Evolutionary conservation across 2,329 filamentous ascomycete genomes (phyloP), one percentile per base, ranked within the genome.

Genomic region (Cladosporium sp.): DNA sequence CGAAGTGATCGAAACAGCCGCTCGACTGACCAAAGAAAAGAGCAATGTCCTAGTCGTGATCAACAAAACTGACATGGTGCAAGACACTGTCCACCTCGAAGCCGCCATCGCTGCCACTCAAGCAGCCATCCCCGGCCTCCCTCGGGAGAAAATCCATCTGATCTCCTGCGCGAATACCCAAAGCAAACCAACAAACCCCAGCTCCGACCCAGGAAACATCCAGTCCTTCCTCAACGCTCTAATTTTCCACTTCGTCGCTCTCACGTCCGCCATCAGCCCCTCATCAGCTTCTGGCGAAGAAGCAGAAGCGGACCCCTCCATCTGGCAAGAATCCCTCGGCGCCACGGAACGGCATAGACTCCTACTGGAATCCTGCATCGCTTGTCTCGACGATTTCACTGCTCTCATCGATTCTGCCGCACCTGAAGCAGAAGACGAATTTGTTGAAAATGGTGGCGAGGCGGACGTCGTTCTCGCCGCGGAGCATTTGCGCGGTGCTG

Each of bases 271-370:
- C 6, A 58, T 77, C 5, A 68, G 73, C 20, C 71, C 74, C 37
- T 64, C 65, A 52, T 24, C 34, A n/a, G 5, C 0, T 37, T 49
- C 61, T 34, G 66, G 71, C 4, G 67, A 69, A 34, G 67, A 69
- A 34, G 66, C 70, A 53, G 65, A 65, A 19, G 70, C 72, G 58
- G 77, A 93, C 68, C 82, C 85, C 10, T 81, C 81, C 3, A 84
- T 90, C 61, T 86, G 90, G 78, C 84, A 91, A 74, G 90, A 96
- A 67, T 87, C 94, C 4, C 82, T 97, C 3, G 92, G 92, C 57
- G 92, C 96, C 36, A 96, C 90, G 17, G 90, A 93, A 73, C 87
- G 94, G 58, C 94, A 99, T 77, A 83, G 89, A 52, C 83, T 91
- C 70, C 85, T 97, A 53, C 81, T 99, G 47, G 80, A 84, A 50